A percentile compares a stretch with the other conserved stretches of the same genome.
These are phyloP conservation scores for Urochloa ruziziensis DNA, from an alignment of 176 grass and related monocot genomes.

Conservation along the genomic window DNA sequence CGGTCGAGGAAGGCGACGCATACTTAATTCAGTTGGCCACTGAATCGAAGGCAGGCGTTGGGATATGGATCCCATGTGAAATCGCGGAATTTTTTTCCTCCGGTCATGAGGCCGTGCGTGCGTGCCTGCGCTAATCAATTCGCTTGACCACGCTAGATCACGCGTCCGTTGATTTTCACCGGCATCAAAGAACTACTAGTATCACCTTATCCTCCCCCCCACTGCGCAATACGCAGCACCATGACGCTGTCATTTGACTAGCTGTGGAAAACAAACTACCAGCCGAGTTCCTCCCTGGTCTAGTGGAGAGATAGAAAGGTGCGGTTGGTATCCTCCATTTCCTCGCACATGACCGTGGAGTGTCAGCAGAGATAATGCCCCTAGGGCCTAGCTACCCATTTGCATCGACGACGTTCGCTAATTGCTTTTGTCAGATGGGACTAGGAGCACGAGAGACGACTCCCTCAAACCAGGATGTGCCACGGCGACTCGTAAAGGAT, in stretches of 20 bases:
- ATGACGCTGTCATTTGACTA: conserved; percentile 12
- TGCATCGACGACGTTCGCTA: neutral
- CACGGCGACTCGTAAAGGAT: neutral
- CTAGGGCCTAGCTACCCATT: neutral
- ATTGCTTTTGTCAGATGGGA: neutral
- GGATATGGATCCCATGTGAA: neutral
- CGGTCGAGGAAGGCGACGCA: neutral
- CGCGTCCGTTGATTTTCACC: neutral
- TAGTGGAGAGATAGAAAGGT: neutral
- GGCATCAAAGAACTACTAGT: neutral
- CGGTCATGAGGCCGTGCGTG: neutral
- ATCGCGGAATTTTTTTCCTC: neutral
- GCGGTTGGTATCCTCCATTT: neutral
- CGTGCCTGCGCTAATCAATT: neutral
- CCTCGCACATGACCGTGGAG: neutral
- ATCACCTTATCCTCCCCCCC: neutral
- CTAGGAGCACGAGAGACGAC: neutral
- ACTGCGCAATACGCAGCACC: neutral
- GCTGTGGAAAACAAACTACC: neutral
- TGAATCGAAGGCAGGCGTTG: neutral
- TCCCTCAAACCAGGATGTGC: neutral
- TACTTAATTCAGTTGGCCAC: neutral
- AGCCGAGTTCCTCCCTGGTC: neutral
- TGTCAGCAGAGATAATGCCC: neutral
- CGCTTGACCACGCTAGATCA: conserved; percentile 17